These are phyloP conservation scores for Oidiodendron maius DNA, from an alignment of 495 filamentous ascomycete species.

Conservation along the genomic window DNA sequence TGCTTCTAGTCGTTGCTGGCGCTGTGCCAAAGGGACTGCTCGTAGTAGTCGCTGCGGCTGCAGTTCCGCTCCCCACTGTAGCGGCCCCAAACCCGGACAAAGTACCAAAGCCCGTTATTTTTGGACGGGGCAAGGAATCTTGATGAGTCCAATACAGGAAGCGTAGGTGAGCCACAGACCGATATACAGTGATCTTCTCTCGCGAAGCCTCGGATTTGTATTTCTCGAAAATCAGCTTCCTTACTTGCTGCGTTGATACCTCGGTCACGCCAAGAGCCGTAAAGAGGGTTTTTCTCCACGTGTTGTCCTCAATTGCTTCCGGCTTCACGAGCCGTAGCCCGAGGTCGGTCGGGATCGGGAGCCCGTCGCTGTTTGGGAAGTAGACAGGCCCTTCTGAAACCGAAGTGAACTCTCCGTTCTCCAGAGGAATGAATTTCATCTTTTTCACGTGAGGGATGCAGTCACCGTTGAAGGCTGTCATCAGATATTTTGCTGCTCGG, in stretches of 20 bases:
- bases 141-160: neutral
- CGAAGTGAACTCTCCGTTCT: neutral
- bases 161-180: neutral
- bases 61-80: too few relatives aligned
- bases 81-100: neutral
- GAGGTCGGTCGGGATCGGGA: conserved; percentile 5
- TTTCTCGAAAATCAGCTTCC: neutral
- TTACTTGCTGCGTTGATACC: neutral
- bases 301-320: neutral
- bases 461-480: neutral
- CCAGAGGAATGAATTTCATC: neutral
- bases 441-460: neutral
- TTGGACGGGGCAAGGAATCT: neutral
- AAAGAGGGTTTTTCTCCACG: conserved; percentile 2
- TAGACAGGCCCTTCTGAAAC: neutral
- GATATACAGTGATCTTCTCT: neutral
- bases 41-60: too few relatives aligned
- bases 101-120: neutral
- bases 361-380: conserved; percentile 2
- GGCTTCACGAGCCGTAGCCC: neutral
- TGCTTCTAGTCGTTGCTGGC: too few relatives aligned
- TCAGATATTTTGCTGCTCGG: neutral
- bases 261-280: neutral
- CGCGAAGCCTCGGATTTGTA: neutral
- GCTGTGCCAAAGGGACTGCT: too few relatives aligned